Evolutionary conservation across 139 green algal genomes (phyloP).

Genomic region (Deuterostichococcus epilithicus): DNA sequence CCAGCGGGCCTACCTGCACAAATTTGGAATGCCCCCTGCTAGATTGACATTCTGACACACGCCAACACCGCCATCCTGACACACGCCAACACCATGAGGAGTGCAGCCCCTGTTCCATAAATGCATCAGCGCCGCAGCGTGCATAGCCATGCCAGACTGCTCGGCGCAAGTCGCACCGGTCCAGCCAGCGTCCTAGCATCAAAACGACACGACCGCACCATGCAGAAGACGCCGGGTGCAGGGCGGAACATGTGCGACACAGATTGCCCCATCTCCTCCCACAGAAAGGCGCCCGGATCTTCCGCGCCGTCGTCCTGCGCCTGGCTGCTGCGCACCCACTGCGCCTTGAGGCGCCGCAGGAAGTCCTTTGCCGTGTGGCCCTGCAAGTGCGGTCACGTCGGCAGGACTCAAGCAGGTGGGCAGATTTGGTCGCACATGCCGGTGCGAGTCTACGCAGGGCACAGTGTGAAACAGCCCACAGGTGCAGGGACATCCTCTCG

Average conservation of each 20-base stretch:
- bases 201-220: constrained; percentile 22
- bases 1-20: constrained; percentile 25
- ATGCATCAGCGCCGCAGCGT: too few species aligned
- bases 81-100: too few species aligned
- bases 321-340: constrained; percentile 25
- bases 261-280: constrained; percentile 31
- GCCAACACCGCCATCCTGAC: too few species aligned
- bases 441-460: background rate
- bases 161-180: too few species aligned
- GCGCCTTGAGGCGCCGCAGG: constrained; percentile 28
- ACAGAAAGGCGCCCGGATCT: constrained; percentile 50
- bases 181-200: background rate
- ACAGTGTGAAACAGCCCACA: background rate
- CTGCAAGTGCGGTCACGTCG: background rate
- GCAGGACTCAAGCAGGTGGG: background rate
- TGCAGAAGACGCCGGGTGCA: constrained; percentile 35
- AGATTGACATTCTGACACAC: background rate
- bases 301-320: constrained; percentile 19
- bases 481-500: background rate
- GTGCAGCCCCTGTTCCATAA: too few species aligned
- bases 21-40: background rate
- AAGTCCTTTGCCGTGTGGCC: constrained; percentile 21
- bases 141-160: too few species aligned
- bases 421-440: background rate
- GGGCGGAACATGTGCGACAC: constrained; percentile 26